Base-by-base conservation (phyloP, 352 stramenopile species). In the Globisporangium apiculatum region DNA sequence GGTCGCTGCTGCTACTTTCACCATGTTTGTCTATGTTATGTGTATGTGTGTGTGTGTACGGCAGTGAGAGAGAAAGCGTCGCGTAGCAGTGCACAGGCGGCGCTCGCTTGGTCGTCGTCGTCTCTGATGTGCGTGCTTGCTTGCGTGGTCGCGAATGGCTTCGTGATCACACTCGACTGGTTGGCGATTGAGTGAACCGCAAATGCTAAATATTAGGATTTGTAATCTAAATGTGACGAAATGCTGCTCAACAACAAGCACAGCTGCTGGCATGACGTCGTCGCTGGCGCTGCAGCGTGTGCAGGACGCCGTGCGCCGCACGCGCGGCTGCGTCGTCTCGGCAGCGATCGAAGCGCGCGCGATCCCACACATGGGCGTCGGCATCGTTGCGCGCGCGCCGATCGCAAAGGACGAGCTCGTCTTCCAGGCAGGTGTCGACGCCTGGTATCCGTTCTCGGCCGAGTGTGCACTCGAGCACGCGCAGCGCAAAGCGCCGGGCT, bases 381-480 rank as follows among this genome's bases (percentile, higher is more conserved):
- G 83, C 5, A 60, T 94, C 5, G 67, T 89, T 14, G 83, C 79
- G 31, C 67, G 60, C 8, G 67, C 78, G 31, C 65, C 48, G 0
- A 82, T 94, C 52, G 68, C 76, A 12, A 79, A 79, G 40, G 79
- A 87, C 53, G 57, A 72, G 48, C 57, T 90, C 53, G 63, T 91
- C 36, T 88, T 93, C 53, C 73, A 83, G 43, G 76, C 82, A 7
- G 69, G 67, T 1, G 60, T 66, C 0, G 76, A 86, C 11, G 62
- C 68, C 18, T 94, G 81, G 85, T 76, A 76, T 35, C 77, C 83
- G 4, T 86, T 93, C 58, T 94, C 85, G n/a, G 75, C 85, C 15
- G 75, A 88, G 51, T 71, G 51, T 56, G 85, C 85, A 1, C 66
- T 88, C 42, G 70, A 81, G 41, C 66, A 80, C 58, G 78, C 81